Evolutionary conservation across 1,139 yeast species (phyloP).

Genomic region (Scheffersomyces lignicola): DNA sequence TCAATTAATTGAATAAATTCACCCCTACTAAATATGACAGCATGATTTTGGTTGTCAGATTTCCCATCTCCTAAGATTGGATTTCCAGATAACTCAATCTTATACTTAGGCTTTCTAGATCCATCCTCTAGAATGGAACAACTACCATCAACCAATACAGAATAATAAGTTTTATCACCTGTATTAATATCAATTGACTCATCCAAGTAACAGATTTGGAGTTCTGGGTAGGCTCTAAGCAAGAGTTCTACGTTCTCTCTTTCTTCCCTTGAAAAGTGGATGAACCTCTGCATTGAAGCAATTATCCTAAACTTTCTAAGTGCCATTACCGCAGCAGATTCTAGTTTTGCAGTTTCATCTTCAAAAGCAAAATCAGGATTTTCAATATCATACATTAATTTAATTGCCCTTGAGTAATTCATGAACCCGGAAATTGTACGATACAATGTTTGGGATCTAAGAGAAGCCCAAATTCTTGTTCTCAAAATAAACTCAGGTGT

Average conservation of each 20-base stretch:
- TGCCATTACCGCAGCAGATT: conserved; percentile 40
- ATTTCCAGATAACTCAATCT: conserved; percentile 50
- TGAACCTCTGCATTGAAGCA: conserved; percentile 45
- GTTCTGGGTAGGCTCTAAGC: conserved; percentile 45
- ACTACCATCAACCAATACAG: conserved; percentile 45
- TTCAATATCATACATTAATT: conserved; percentile 48
- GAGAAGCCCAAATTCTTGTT: conserved; percentile 59
- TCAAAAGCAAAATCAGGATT: conserved; percentile 21
- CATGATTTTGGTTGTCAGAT: conserved; percentile 56
- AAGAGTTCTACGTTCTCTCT: conserved; percentile 36
- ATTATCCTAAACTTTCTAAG: conserved; percentile 48
- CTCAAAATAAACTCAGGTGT: conserved; percentile 54
- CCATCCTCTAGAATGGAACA: conserved; percentile 39
- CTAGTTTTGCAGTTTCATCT: conserved; percentile 29
- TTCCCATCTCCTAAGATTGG: conserved; percentile 61
- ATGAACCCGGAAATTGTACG: conserved; percentile 58
- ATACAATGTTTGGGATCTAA: conserved; percentile 55
- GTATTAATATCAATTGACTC: conserved; percentile 29
- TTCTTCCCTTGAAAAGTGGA: conserved; percentile 35
- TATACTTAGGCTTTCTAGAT: conserved; percentile 40
- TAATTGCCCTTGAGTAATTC: conserved; percentile 56
- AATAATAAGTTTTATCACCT: conserved; percentile 27
- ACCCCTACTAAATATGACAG: conserved; percentile 51
- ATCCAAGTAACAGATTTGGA: conserved; percentile 45
- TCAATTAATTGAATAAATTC: conserved; percentile 56